These are phyloP conservation scores for Oryza rufipogon DNA, from an alignment of 176 grass and related monocot species.

Conservation along the genomic window DNA sequence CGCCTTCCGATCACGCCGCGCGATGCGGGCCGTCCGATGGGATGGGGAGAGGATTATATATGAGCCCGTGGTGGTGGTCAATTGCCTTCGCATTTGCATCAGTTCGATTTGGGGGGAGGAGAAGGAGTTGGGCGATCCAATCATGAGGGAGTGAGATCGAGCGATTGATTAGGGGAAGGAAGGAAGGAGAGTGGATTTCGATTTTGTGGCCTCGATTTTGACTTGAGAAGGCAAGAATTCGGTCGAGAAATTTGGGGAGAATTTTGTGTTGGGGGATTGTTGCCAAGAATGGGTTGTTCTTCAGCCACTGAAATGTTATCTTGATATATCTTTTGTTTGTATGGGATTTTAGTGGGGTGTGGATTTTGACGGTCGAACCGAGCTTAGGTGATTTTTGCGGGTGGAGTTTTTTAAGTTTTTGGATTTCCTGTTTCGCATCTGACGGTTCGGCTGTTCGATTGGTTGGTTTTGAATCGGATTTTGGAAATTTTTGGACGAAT, in stretches of 20 bases:
- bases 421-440: conserved; percentile 1
- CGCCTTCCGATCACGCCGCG: not conserved
- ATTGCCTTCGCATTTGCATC: not conserved
- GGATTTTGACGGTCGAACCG: not conserved
- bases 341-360: not conserved
- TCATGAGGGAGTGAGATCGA: not conserved
- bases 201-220: conserved; percentile 25
- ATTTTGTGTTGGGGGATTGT: not conserved
- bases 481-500: not conserved
- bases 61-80: not conserved
- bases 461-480: not conserved
- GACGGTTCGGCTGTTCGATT: not conserved
- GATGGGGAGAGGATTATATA: not conserved
- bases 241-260: not conserved
- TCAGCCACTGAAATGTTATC: not conserved
- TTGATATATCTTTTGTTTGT: not conserved
- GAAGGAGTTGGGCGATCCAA: not conserved
- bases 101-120: not conserved
- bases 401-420: conserved; percentile 21
- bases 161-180: not conserved
- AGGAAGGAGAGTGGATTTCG: not conserved
- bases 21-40: not conserved
- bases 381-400: not conserved
- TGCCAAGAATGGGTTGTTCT: not conserved
- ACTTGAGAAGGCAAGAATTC: conserved; percentile 31